A percentile compares a stretch with the other conserved stretches of the same genome.
Evolutionary conservation across 2,329 filamentous ascomycete genomes (phyloP).

Genomic region (Raffaelea ambrosiae): DNA sequence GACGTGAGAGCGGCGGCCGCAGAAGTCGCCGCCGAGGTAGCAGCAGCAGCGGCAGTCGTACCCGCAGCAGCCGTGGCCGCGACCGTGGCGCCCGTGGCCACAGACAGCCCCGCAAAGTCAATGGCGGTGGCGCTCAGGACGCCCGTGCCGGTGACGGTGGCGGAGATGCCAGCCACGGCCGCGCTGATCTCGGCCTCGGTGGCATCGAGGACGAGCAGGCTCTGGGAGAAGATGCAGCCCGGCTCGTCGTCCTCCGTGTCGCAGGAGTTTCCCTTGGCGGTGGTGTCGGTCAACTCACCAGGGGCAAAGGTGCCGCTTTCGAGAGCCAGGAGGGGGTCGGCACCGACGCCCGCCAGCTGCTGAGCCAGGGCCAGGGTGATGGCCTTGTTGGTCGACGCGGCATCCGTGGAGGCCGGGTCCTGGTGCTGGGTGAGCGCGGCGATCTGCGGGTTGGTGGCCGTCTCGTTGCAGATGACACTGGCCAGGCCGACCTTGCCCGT

Average conservation of each 20-base stretch:
- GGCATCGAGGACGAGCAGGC: constrained; percentile 46
- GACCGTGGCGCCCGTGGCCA: constrained; percentile 12
- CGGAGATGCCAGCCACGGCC: constrained; percentile 33
- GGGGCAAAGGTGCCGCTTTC: constrained; percentile 55
- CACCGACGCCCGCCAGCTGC: constrained; percentile 53
- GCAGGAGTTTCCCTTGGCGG: constrained; percentile 43
- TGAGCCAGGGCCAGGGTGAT: constrained; percentile 50
- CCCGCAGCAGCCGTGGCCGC: constrained; percentile 11
- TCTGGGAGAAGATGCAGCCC: constrained; percentile 48
- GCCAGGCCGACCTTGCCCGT: constrained; percentile 47
- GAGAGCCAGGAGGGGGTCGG: constrained; percentile 52
- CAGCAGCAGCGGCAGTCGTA: constrained; percentile 7
- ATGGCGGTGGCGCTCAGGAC: constrained; percentile 15
- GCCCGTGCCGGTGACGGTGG: constrained; percentile 15
- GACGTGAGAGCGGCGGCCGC: constrained; percentile 8
- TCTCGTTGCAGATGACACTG: constrained; percentile 48
- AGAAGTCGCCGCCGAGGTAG: not conserved
- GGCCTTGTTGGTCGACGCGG: constrained; percentile 44
- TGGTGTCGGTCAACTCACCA: constrained; percentile 34
- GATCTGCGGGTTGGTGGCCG: constrained; percentile 55
- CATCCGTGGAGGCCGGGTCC: constrained; percentile 54
- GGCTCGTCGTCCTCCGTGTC: constrained; percentile 36
- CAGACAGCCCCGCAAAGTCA: constrained; percentile 13
- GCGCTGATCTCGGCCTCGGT: constrained; percentile 42
- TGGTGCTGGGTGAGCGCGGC: constrained; percentile 56